These are phyloP conservation scores for Albatrellus sp. DNA, from an alignment of 1,284 basidiomycete species.

Conservation along the genomic window DNA sequence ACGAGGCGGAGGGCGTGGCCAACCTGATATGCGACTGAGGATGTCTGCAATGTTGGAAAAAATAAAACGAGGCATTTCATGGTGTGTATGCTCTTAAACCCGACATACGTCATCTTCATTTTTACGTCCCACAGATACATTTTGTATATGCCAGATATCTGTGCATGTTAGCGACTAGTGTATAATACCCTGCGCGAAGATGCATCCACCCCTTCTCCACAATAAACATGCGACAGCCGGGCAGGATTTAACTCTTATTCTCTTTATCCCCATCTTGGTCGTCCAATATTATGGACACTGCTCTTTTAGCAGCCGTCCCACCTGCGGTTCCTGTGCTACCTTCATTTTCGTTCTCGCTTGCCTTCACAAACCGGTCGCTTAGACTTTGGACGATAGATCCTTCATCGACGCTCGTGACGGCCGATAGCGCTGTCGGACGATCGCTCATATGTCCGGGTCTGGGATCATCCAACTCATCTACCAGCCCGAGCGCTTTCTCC, in stretches of 20 bases:
- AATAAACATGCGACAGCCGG: conserved; percentile 13
- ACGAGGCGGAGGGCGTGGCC: conserved; percentile 25
- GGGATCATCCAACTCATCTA: conserved; percentile 75
- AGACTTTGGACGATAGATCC: conserved; percentile 44
- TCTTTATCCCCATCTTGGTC: conserved; percentile 46
- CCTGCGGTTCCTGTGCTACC: too few species aligned
- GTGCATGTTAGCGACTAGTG: too few species aligned
- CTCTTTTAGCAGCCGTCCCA: conserved; percentile 5
- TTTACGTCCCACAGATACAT: not conserved
- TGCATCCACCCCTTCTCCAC: too few species aligned
- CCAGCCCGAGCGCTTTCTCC: conserved; percentile 49
- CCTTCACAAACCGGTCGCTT: conserved; percentile 54
- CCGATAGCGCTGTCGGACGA: conserved; percentile 54
- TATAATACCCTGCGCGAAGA: too few species aligned
- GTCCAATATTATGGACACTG: conserved; percentile 27
- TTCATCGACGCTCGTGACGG: conserved; percentile 40
- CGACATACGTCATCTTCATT: not conserved
- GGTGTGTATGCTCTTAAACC: conserved; percentile 10
- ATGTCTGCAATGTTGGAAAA: conserved; percentile 72
- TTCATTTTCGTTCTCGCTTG: conserved; percentile 17
- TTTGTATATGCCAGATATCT: conserved; percentile 2
- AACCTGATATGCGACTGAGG: conserved; percentile 69
- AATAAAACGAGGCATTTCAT: conserved; percentile 49
- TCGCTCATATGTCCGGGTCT: conserved; percentile 72
- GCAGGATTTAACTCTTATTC: conserved; percentile 31